Evolutionary conservation across 441 rosid species (phyloP).

Genomic region (Mallotus japonicus): DNA sequence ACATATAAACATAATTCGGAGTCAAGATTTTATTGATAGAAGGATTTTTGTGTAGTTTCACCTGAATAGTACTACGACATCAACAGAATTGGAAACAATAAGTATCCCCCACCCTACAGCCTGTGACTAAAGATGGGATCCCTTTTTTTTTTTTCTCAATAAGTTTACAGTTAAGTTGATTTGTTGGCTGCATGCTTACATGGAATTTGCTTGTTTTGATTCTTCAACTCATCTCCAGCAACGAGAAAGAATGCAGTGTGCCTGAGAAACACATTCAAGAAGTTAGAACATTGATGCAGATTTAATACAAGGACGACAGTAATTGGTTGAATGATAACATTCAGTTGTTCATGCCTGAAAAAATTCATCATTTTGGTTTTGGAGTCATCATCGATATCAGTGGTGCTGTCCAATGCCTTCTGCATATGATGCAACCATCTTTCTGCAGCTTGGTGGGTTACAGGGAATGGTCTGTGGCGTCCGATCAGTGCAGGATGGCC

Average conservation of each 20-base stretch:
- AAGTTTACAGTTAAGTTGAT: constrained; percentile 35
- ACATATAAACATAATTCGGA: neutral
- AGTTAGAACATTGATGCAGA: no score
- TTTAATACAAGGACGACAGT: no score
- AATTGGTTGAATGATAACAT: no score
- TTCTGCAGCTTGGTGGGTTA: constrained; percentile 81
- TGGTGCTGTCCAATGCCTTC: constrained; percentile 58
- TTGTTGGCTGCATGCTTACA: constrained; percentile 53
- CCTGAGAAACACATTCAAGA: constrained; percentile 37
- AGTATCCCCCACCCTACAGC: neutral
- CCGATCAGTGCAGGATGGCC: constrained; percentile 92
- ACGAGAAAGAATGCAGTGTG: constrained; percentile 96
- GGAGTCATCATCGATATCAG: constrained; percentile 69
- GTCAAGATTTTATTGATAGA: constrained; percentile 7
- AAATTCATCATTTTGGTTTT: constrained; percentile 82
- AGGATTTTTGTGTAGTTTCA: neutral
- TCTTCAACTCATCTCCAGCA: constrained; percentile 87
- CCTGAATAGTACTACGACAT: neutral
- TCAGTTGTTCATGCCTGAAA: constrained; percentile 49
- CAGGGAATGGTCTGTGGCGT: constrained; percentile 89
- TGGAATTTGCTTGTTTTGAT: constrained; percentile 42
- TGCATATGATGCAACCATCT: constrained; percentile 94
- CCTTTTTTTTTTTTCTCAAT: neutral
- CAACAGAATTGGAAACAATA: constrained; percentile 9
- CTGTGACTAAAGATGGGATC: constrained; percentile 7